phyloP scores from a whole-genome alignment of 2,329 filamentous ascomycete genomes.

The Diaporthe destruens region DNA sequence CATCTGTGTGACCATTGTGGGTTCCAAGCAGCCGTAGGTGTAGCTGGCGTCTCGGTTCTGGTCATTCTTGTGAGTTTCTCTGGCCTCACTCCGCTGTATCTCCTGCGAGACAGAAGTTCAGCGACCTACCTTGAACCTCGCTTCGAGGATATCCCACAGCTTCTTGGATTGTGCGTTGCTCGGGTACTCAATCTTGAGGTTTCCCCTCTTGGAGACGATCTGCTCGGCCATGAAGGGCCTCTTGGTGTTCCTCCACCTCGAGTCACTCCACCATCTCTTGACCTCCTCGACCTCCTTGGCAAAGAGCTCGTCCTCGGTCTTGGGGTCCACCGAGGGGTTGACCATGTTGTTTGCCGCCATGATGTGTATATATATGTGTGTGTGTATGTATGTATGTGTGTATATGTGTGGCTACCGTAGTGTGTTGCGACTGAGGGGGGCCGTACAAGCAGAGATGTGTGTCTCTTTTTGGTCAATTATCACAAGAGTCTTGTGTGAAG shows the following conservation, averaged over 20 bases:
- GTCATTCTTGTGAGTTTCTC: constrained; percentile 10
- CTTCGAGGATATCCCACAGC: constrained; percentile 90
- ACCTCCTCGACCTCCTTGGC: constrained; percentile 87
- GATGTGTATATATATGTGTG: constrained; percentile 45
- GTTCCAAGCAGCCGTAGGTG: constrained; percentile 97
- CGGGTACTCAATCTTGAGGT: constrained; percentile 89
- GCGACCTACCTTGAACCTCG: constrained; percentile 78
- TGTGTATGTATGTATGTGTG: too few relatives aligned
- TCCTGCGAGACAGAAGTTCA: neutral
- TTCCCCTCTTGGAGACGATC: constrained; percentile 95
- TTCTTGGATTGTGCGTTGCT: constrained; percentile 93
- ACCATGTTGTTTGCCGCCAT: constrained; percentile 76
- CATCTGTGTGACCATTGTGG: constrained; percentile 99
- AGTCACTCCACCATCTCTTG: constrained; percentile 93
- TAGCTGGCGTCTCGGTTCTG: constrained; percentile 88
- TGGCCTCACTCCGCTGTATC: neutral
- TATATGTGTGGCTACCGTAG: too few relatives aligned
- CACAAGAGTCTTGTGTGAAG: neutral
- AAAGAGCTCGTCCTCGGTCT: constrained; percentile 75
- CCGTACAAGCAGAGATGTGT: neutral
- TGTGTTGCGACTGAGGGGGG: neutral
- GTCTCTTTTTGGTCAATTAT: neutral
- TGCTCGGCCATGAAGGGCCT: constrained; percentile 95
- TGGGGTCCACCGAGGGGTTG: constrained; percentile 67
- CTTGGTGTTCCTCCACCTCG: constrained; percentile 93